These are phyloP conservation scores for Cyberlindnera subsufficiens DNA, from an alignment of 805 yeast species.

Conservation along the genomic window DNA sequence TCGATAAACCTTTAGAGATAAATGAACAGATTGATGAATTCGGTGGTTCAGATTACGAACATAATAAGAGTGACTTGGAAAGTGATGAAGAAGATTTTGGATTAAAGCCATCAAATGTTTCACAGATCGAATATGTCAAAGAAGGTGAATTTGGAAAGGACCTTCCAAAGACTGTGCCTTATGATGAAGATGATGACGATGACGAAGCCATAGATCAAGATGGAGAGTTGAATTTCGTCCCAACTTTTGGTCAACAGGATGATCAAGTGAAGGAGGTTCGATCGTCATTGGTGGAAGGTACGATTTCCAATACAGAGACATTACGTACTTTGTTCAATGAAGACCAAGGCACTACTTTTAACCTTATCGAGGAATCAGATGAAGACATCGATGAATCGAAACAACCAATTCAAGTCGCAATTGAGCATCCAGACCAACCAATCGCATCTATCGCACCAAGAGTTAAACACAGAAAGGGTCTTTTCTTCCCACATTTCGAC, in stretches of 20 bases:
- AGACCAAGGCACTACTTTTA: conserved; percentile 29
- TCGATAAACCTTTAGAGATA: conserved; percentile 43
- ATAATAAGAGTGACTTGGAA: conserved; percentile 32
- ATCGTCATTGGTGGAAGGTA: conserved; percentile 18
- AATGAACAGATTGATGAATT: conserved; percentile 35
- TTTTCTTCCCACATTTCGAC: conserved; percentile 77
- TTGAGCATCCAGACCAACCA: conserved; percentile 19
- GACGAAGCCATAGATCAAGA: conserved; percentile 20
- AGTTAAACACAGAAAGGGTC: conserved; percentile 28
- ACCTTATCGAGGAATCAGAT: conserved; percentile 36
- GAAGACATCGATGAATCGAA: conserved; percentile 41
- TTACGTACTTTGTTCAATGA: conserved; percentile 52
- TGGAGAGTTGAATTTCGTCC: conserved; percentile 35
- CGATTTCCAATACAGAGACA: conserved; percentile 48
- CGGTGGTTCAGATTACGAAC: conserved; percentile 40
- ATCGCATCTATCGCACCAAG: conserved; percentile 18
- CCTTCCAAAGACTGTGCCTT: conserved; percentile 9
- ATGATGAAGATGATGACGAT: conserved; percentile 18
- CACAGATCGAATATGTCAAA: conserved; percentile 23
- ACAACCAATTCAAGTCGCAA: conserved; percentile 19
- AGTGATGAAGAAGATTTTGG: conserved; percentile 30
- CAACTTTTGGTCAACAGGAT: conserved; percentile 38
- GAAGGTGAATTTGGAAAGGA: conserved; percentile 22
- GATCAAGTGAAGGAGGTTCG: not conserved
- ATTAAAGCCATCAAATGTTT: conserved; percentile 7